Conservation (phyloP, 177 flowering plant genomes). For the Vitis hybrid region DNA sequence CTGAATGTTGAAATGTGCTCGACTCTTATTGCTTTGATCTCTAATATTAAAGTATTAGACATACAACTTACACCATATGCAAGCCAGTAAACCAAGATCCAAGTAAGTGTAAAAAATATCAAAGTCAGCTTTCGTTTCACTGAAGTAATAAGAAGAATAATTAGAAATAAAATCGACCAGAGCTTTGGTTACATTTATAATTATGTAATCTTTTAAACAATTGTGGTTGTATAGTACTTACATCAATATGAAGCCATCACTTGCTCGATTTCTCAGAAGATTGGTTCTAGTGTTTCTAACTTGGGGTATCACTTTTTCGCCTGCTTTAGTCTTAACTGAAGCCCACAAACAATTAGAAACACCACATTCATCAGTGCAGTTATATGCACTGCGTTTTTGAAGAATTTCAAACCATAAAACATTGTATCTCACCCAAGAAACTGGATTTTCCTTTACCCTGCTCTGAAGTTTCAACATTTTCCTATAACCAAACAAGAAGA, state of each 20-base stretch:
- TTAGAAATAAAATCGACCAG: not conserved
- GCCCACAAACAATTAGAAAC: constrained; percentile 7
- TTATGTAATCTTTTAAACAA: not conserved
- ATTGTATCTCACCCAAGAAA: constrained; percentile 26
- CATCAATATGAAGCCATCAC: constrained; percentile 47
- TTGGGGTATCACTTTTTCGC: constrained; percentile 29
- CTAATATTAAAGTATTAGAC: too few relatives aligned
- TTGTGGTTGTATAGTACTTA: constrained; percentile 26
- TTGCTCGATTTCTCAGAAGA: constrained; percentile 36
- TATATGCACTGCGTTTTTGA: not conserved
- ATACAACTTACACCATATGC: not conserved
- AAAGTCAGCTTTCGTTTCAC: not conserved
- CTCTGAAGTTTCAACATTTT: constrained; percentile 24
- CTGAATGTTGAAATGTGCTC: too few relatives aligned
- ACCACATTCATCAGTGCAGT: not conserved
- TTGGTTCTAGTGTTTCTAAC: constrained; percentile 31
- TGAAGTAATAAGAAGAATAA: not conserved
- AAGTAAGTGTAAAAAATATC: not conserved
- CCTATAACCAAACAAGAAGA: constrained; percentile 26
- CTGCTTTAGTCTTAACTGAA: constrained; percentile 43
- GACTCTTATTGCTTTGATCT: too few relatives aligned
- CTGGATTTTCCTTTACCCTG: constrained; percentile 24
- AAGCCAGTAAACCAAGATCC: not conserved
- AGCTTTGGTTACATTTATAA: not conserved
- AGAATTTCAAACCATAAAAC: not conserved